Evolutionary conservation across 441 rosid species (phyloP), one percentile per base, ranked within the genome.

Genomic region (Biscutella laevigata): DNA sequence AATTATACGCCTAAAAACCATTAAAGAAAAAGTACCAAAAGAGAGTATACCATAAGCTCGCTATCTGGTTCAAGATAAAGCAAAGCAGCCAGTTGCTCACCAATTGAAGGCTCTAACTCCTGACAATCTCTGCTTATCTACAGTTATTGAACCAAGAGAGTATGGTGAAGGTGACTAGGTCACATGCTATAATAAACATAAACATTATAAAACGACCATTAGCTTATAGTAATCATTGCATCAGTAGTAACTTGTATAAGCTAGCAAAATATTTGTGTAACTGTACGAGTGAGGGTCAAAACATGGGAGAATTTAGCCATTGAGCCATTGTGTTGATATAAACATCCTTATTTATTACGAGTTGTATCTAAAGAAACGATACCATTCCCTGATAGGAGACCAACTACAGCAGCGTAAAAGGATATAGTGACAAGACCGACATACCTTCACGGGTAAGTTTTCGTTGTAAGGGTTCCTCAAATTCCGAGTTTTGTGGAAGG

Each of bases 101-200:
- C 99, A 55, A 92, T 33, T 15, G 94, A 86, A 32, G 87, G 78
- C 74, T 92, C 99, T 59, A 92, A 74, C 77, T 92, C 99, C 70
- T 88, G 99, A 70, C 99, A 92, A 55, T 92, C 99, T 81, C 99
- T 88, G 69, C 99, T 92, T 62, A 92, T 92, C 99, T 92, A 83
- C 74, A 70, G 53, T 19, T 46, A 35, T 53, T 41, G 45, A 59
- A 52, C 56, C 62, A 21, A 66, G 22, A 53, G 47, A 62, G 62
- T 28, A 47, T 70, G 55, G 33, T 27, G 28, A 26, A 50, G 52
- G 24, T 12, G 32, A 51, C 44, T 22, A 51, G 24, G 28, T 43
- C 42, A 19, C 46, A 21, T 29, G 42, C 36, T 28, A 7, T 38
- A 40, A 47, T 43, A 53, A 33, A 53, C 41, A 41, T 41, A 28